Percentiles rank a stretch among this genome's conserved stretches.
Evolutionary conservation across 2,329 filamentous ascomycete species (phyloP).

Genomic region (Fusarium guadeloupense): DNA sequence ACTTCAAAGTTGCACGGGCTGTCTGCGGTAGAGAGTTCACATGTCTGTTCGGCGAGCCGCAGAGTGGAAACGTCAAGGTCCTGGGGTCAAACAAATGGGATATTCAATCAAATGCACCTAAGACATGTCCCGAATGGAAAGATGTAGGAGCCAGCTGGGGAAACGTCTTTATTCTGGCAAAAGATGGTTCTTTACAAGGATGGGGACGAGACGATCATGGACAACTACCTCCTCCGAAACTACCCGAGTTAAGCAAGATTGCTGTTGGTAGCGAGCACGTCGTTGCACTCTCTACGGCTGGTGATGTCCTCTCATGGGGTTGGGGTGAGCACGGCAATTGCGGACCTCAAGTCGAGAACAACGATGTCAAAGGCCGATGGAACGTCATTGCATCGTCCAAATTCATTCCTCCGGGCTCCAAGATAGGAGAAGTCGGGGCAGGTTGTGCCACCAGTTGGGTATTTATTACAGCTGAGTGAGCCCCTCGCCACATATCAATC

Average conservation of each 20-base stretch:
- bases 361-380: conserved; percentile 74
- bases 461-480: conserved; percentile 41
- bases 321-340: conserved; percentile 99
- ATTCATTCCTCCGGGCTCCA: conserved; percentile 60
- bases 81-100: conserved; percentile 81
- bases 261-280: conserved; percentile 90
- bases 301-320: conserved; percentile 84
- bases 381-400: conserved; percentile 71
- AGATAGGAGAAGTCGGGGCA: conserved; percentile 74
- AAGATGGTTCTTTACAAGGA: conserved; percentile 67
- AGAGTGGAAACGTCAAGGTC: conserved; percentile 68
- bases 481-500: conserved; percentile 13
- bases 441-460: conserved; percentile 93
- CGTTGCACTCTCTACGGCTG: conserved; percentile 72
- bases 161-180: conserved; percentile 74
- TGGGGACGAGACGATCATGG: conserved; percentile 91
- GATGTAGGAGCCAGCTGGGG: conserved; percentile 85
- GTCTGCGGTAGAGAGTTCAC: conserved; percentile 90
- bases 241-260: conserved; percentile 70
- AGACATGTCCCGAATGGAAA: conserved; percentile 65
- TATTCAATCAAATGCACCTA: conserved; percentile 67
- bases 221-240: conserved; percentile 72
- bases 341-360: conserved; percentile 71
- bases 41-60: conserved; percentile 68
- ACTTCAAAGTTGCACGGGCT: conserved; percentile 72